Evolutionary conservation across 2,329 filamentous ascomycete genomes (phyloP), one percentile per base, ranked within the genome.

Genomic region (Xylariaceae sp.): DNA sequence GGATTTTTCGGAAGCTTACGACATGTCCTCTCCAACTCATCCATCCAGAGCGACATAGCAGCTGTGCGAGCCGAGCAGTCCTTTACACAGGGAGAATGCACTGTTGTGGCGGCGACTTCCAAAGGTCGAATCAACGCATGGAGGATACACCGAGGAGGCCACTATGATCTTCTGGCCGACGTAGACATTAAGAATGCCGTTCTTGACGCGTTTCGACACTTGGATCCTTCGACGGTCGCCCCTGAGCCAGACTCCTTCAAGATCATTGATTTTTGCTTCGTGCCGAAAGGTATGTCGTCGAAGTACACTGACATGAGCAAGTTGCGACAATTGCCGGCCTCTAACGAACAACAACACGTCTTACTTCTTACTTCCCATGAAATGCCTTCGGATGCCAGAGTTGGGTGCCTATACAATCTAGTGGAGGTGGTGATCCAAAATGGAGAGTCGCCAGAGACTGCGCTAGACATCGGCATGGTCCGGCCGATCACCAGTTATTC

Each of bases 111-210:
- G 44, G 85, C 88, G 11, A 94, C 92, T 1, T 82, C 85, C 56
- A 88, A 88, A 67, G 93, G 89, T 34, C 83, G 87, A 59, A 76
- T 99, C 30, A 88, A 95, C 67, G 82, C 88, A 6, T 99, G 94
- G 94, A 89, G 88, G 70, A 81, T 97, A 49, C 91, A 93, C 69
- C 90, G 93, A 73, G 90, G 89, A 62, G 92, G 92, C 39, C 90
- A 92, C 65, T 87, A 92, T 70, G 85, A 89, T 49, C 80, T 90
- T 52, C 82, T 88, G 51, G 82, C 82, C 30, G 90, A 93, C 62
- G 79, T 87, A 18, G 89, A 96, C 71, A 78, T 86, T 59, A 84
- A 86, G 57, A 84, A 86, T 18, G 74, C 82, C 3, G 80, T 97
- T 42, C 71, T 87, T 13, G 73, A 78, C 1, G 84, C 86, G 37